phyloP scores from a whole-genome alignment of 2,329 filamentous ascomycete genomes.

The Fusarium albosuccineum region DNA sequence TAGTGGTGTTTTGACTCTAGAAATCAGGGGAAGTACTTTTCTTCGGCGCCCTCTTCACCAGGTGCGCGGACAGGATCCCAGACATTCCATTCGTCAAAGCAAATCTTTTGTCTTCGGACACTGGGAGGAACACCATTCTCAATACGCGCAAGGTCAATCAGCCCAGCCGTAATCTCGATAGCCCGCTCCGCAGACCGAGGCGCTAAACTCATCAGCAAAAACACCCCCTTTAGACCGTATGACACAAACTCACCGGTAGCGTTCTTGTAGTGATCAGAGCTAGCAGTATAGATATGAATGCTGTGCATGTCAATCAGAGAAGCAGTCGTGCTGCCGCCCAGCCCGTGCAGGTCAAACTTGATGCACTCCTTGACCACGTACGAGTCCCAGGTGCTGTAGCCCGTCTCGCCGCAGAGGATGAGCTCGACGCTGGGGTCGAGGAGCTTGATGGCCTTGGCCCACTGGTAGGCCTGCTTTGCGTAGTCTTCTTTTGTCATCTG shows the following conservation, averaged over 20 bases:
- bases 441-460: slow-evolving; percentile 79
- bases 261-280: slow-evolving; percentile 61
- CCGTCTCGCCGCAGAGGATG: slow-evolving; percentile 81
- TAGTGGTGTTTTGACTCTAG: not conserved
- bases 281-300: slow-evolving; percentile 82
- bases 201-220: slow-evolving; percentile 53
- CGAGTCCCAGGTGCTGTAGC: slow-evolving; percentile 78
- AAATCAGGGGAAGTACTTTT: slow-evolving; percentile 53
- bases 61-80: slow-evolving; percentile 81
- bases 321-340: slow-evolving; percentile 50
- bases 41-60: slow-evolving; percentile 79
- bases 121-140: slow-evolving; percentile 72
- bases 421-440: slow-evolving; percentile 76
- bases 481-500: slow-evolving; percentile 79
- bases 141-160: slow-evolving; percentile 81
- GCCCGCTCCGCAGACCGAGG: slow-evolving; percentile 79
- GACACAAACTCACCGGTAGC: slow-evolving; percentile 55
- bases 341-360: slow-evolving; percentile 52
- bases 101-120: slow-evolving; percentile 76
- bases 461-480: slow-evolving; percentile 76
- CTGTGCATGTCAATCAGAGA: slow-evolving; percentile 81
- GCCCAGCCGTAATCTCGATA: slow-evolving; percentile 75
- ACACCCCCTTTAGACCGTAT: not conserved
- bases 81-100: slow-evolving; percentile 89
- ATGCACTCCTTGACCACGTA: slow-evolving; percentile 79